Conservation (phyloP, 352 stramenopile genomes). For the Phytophthora vignae region DNA sequence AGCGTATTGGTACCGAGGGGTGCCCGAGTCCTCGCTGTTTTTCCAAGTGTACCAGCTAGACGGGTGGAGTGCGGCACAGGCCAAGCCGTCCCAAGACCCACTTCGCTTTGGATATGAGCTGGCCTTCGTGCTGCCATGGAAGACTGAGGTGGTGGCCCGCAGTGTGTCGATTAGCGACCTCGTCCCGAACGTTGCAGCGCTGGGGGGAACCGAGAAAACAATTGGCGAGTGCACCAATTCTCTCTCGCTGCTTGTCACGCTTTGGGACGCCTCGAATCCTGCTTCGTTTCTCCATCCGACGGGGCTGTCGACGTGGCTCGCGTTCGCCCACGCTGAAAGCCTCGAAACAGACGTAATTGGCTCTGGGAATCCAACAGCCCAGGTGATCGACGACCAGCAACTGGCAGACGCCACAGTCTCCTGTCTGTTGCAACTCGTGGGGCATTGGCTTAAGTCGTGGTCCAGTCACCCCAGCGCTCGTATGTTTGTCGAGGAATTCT, state of each 20-base stretch:
- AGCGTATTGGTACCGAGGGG: conserved; percentile 50
- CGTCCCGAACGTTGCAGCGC: conserved; percentile 42
- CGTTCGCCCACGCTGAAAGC: conserved; percentile 28
- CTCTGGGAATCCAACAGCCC: conserved; percentile 15
- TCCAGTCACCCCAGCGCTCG: conserved; percentile 52
- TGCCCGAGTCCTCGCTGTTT: conserved; percentile 50
- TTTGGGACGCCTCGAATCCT: conserved; percentile 51
- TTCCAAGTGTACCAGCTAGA: conserved; percentile 56
- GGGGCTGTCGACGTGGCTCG: conserved; percentile 39
- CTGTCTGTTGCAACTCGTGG: conserved; percentile 51
- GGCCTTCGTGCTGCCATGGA: conserved; percentile 46
- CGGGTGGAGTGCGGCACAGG: conserved; percentile 36
- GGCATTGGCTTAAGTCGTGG: conserved; percentile 67
- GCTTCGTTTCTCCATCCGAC: conserved; percentile 50
- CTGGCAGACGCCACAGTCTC: conserved; percentile 28
- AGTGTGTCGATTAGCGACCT: conserved; percentile 38
- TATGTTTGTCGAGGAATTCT: conserved; percentile 64
- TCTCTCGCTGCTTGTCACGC: conserved; percentile 37
- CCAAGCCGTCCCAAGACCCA: conserved; percentile 35
- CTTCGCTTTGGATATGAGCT: conserved; percentile 59
- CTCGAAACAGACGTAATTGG: conserved; percentile 21
- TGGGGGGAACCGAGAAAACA: conserved; percentile 3
- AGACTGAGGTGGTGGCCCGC: conserved; percentile 24
- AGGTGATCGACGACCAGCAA: conserved; percentile 24
- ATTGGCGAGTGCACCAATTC: conserved; percentile 44